Base-by-base conservation (phyloP, 495 filamentous ascomycete species). In the Aspergillus hancockii region DNA sequence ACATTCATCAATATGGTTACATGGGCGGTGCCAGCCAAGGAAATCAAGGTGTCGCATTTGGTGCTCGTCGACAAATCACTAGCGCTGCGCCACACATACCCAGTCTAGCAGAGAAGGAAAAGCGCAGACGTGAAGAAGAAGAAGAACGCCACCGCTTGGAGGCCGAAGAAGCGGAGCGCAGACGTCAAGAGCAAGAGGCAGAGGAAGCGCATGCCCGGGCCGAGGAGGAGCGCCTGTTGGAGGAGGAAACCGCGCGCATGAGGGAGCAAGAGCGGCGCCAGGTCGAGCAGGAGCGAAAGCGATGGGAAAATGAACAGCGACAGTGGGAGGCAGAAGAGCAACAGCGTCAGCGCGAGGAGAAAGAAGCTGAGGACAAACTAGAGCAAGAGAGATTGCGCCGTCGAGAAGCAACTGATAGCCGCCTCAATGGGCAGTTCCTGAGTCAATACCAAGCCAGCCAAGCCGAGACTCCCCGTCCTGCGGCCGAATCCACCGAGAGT, bases 1-100 rank as follows among this genome's bases (percentile, higher is more conserved):
- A 99, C 67, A 97, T 98, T 58, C 90, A 93, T 41, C 95, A 99
- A 66, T 99, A 98, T 63, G 93, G 94, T 10, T 98, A 97, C 72
- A 94, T 98, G 90, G 95, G 95, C 51, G 95, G 95, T 30, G 95
- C 95, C 8, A 96, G 90, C 64, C 95, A 99, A 72, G 93, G 90
- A 7, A 98, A 96, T 67, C 85, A 97, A 59, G 95, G 95, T 19
- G 88, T 99, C 60, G 83, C 89, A 7, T 99, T 97, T 70, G 95
- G 95, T 52, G 90, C 85, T 22, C 84, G 92, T 58, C 82, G 95
- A 45, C 95, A 99, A 73, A 98, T 99, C 64, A 98, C 94, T 1
- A 90, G 81, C 60, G 83, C 90, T 9, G 81, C 81, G 31, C 95
- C 95, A 8, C 67, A 84, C 61, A 90, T 97, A 0, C 91, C 91